Base-by-base conservation (phyloP, 2,329 filamentous ascomycete species). In the Dothiorella sarmentorum region DNA sequence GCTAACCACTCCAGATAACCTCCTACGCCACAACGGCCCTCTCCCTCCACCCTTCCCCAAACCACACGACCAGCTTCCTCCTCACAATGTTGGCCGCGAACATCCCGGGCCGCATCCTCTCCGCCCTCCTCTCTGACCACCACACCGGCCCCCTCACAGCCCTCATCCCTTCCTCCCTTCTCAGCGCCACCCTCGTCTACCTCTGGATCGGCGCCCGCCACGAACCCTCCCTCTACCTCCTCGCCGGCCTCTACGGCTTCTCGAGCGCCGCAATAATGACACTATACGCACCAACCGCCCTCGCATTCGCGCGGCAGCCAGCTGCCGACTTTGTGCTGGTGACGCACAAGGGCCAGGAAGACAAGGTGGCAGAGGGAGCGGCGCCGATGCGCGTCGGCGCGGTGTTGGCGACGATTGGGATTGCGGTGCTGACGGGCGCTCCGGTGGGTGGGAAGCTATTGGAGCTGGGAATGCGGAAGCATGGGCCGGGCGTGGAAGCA, bases 231-330 rank as follows among this genome's bases (percentile, higher is more conserved):
- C 15, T 56, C 17, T 38, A 45, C 31, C 2, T 44, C 53, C 9
- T 56, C 13, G 27, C 53, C 2, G 40, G 4, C 10, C n/a, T 33
- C 24, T 58, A 59, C 33, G 66, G 62, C 35, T 60, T 61, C 17
- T 37, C 47, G 20, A 62, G 58, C 17, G 40, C 44, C 10, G 49
- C 47, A 18, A 40, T 56, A 35, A 18, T 27, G n/a, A 33, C 45
- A 5, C 43, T 33, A 9, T 53, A 33, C 26, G 47, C 40, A 20
- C 18, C 11, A 15, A n/a, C 40, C 11, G 27, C 26, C 26, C 22
- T 53, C 17, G 45, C 53, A 17, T 33, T 42, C 11, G 40, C 31
- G 3, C 31, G 31, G 31, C 47, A 24, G 10, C 38, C 35, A 20
- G 26, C 26, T n/a, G 51, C 37, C 10, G 35, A 42, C n/a, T 31